Conservation (phyloP, 169 alveolate species). For the Babesia microti region DNA sequence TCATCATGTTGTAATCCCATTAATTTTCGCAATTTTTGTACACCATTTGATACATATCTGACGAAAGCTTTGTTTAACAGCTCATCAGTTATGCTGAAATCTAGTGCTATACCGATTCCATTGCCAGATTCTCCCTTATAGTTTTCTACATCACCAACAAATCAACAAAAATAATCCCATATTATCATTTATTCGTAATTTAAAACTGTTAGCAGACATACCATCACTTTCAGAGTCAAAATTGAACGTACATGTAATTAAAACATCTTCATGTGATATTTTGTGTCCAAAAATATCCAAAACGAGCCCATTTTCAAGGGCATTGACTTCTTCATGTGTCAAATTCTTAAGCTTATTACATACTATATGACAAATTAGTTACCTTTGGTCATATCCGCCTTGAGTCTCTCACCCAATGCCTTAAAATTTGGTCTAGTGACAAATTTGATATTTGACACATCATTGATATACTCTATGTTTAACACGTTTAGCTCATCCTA, state of each 20-base stretch:
- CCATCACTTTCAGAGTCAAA: constrained; percentile 4
- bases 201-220: too few species aligned
- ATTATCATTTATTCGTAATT: too few species aligned
- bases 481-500: constrained; percentile 77
- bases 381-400: constrained; percentile 58
- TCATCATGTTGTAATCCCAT: background rate
- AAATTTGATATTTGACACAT: constrained; percentile 58
- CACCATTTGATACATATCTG: constrained; percentile 33
- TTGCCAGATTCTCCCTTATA: constrained; percentile 37
- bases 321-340: constrained; percentile 6
- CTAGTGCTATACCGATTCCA: constrained; percentile 27
- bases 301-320: constrained; percentile 2
- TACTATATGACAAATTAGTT: too few species aligned
- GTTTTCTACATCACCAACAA: too few species aligned
- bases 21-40: constrained; percentile 38
- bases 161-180: too few species aligned
- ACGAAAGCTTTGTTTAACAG: constrained; percentile 28
- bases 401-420: constrained; percentile 72
- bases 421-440: constrained; percentile 74
- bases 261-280: constrained; percentile 37
- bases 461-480: constrained; percentile 56
- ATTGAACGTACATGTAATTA: constrained; percentile 20
- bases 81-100: constrained; percentile 31
- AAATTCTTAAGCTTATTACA: constrained; percentile 16
- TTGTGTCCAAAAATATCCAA: constrained; percentile 21